Conservation (phyloP, 345 rosid genomes). For the Passiflora organensis region DNA sequence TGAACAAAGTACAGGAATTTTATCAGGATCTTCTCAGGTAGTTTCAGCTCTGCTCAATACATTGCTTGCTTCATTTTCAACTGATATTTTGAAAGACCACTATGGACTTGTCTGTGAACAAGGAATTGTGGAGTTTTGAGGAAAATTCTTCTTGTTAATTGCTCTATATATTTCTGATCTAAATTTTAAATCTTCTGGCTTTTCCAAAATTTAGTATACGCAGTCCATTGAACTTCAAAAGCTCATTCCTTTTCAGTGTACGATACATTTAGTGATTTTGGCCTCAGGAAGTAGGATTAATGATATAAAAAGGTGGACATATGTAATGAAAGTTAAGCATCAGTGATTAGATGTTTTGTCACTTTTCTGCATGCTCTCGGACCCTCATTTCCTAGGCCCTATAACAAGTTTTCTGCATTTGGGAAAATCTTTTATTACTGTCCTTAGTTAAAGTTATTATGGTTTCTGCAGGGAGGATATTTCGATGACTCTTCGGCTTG, state of each 20-base stretch:
- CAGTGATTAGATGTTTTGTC: neutral
- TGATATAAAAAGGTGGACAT: neutral
- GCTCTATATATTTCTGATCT: neutral
- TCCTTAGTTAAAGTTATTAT: conserved; percentile 8
- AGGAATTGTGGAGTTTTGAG: too few species aligned
- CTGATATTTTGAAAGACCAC: too few species aligned
- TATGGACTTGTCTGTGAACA: too few species aligned
- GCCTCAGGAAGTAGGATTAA: conserved; percentile 1
- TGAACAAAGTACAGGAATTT: conserved; percentile 45
- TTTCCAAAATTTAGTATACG: too few species aligned
- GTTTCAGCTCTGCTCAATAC: neutral
- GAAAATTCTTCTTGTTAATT: neutral
- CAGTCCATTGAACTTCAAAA: too few species aligned
- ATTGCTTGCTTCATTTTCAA: neutral
- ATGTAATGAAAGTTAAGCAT: neutral
- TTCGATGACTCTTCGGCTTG: conserved; percentile 86
- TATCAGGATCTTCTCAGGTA: conserved; percentile 93
- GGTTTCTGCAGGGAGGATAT: conserved; percentile 62
- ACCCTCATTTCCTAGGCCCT: neutral
- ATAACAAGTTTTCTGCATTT: conserved; percentile 1
- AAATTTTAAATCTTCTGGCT: too few species aligned
- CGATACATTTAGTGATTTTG: too few species aligned
- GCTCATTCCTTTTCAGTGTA: too few species aligned
- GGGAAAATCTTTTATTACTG: neutral
- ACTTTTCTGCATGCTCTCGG: neutral